Evolutionary conservation across 2,329 filamentous ascomycete genomes (phyloP), one percentile per base, ranked within the genome.

Genomic region (Dothideomycetes sp.): DNA sequence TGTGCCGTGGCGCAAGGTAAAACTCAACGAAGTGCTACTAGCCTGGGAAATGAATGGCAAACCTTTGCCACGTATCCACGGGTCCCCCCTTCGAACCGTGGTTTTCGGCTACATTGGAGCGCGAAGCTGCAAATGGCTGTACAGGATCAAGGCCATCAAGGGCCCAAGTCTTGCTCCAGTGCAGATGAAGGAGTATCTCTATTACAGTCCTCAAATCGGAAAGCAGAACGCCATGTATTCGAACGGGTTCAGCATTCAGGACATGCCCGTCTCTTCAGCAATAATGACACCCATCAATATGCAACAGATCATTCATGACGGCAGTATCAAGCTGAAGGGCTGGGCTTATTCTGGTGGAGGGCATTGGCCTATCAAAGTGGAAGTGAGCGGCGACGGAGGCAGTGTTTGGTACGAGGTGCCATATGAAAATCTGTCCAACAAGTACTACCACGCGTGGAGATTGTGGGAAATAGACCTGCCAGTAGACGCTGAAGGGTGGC

Each of bases 21-120:
- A 77, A 47, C 76, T 76, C 38, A 66, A 70, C 1, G 76, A 84
- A 50, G 79, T 84, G 0, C 62, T 84, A 36, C 64, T 84, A 0
- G 75, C 73, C 0, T 84, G 77, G 77, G 75, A 81, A 50, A 84
- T 84, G 79, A 84, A 84, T 46, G 78, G 73, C 4, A 62, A 79
- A 44, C 66, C 67, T 0, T 61, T 84, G 0, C 79, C 79, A 0
- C 67, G 64, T 9, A 81, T 82, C 43, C 80, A 84, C 44, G 79
- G 79, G 0, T 77, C 66, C 17, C 79, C 79, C 0, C 59, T 84
- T 0, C 68, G 79, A 4, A 64, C 69, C 0, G 67, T 83, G 0
- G 77, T 81, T 0, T 65, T 78, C 4, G 57, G 57, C 9, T 47
- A 81, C 47, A 81, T 83, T 42, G 79, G 79, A 1, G 79, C 78